Conservation (phyloP, 345 rosid species). For the Syzygium aromaticum region DNA sequence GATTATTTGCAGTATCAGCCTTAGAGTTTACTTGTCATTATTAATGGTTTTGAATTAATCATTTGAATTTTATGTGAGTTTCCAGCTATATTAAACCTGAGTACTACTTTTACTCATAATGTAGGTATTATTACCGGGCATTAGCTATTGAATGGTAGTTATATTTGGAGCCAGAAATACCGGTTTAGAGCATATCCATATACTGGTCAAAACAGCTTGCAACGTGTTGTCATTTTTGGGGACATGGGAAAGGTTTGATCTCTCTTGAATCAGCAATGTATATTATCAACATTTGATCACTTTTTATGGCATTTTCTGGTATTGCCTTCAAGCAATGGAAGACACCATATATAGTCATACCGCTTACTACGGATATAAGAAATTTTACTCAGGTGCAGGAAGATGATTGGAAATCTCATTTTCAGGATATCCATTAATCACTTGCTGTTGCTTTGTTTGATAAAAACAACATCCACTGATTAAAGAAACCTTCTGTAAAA, state of each 20-base stretch:
- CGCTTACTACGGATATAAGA: no score
- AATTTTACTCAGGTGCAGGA: no score
- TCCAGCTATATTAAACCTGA: neutral
- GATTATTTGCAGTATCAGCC: no score
- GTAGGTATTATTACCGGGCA: conserved; percentile 27
- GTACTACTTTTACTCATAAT: neutral
- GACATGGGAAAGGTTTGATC: conserved; percentile 38
- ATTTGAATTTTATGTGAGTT: neutral
- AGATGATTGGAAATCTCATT: no score
- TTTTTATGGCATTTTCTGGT: no score
- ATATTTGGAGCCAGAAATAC: conserved; percentile 21
- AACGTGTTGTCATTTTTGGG: conserved; percentile 71
- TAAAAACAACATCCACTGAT: no score
- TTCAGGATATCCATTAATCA: no score
- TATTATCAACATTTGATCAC: neutral
- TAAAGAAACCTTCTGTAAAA: no score
- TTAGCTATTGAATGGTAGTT: conserved; percentile 5
- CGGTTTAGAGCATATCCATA: conserved; percentile 64
- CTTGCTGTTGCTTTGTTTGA: no score
- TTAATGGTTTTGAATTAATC: neutral
- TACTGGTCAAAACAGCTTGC: conserved; percentile 85
- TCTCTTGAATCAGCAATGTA: neutral
- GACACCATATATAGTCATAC: no score
- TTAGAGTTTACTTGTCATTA: neutral
- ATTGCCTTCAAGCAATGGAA: no score